Conservation (phyloP, 2,329 filamentous ascomycete species). For the Colletotrichum musae region DNA sequence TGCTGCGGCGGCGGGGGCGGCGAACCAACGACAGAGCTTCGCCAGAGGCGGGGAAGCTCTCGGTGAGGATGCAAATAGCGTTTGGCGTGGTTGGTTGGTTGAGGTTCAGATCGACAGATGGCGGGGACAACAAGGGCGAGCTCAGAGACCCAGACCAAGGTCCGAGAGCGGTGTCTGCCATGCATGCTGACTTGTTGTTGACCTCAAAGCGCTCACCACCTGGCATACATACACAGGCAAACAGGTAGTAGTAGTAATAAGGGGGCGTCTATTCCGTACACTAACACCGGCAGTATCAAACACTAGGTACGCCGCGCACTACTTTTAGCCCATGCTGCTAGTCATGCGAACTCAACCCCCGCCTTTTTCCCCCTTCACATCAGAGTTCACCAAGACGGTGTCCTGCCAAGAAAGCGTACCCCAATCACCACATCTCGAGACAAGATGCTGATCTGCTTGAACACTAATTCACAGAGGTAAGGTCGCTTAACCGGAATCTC, state of each 20-base stretch:
- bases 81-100: slow-evolving; percentile 18
- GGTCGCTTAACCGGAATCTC: neutral
- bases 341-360: slow-evolving; percentile 41
- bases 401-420: slow-evolving; percentile 27
- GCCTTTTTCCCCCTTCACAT: slow-evolving; percentile 28
- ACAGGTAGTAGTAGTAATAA: neutral
- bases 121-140: slow-evolving; percentile 27
- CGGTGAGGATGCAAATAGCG: slow-evolving; percentile 34
- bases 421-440: slow-evolving; percentile 19
- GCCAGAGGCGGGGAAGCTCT: slow-evolving; percentile 33
- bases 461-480: slow-evolving; percentile 4
- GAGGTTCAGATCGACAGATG: slow-evolving; percentile 32
- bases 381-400: slow-evolving; percentile 25
- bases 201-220: neutral
- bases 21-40: slow-evolving; percentile 29
- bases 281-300: slow-evolving; percentile 10
- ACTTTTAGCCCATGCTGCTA: slow-evolving; percentile 34
- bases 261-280: neutral
- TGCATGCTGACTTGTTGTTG: neutral
- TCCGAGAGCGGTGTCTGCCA: slow-evolving; percentile 35
- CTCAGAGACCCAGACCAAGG: slow-evolving; percentile 12
- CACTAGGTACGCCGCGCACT: slow-evolving; percentile 18
- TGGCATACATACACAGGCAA: neutral
- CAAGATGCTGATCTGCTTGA: slow-evolving; percentile 2
- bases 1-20: slow-evolving; percentile 2